phyloP scores from a whole-genome alignment of 2,329 filamentous ascomycete genomes.

The Iodosphaeria phyllophila region DNA sequence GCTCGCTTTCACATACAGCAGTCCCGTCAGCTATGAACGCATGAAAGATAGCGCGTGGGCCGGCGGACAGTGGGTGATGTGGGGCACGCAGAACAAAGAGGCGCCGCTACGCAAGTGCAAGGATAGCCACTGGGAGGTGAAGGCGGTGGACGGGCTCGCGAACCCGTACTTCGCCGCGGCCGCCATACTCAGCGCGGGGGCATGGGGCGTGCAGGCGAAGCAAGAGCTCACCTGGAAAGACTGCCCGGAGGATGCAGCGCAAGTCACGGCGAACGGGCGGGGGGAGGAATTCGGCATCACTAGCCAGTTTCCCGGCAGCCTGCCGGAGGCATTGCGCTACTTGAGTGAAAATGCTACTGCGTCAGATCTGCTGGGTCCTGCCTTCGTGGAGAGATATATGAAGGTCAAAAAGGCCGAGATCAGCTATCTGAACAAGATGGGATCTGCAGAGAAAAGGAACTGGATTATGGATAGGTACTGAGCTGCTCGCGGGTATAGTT shows the following conservation, averaged over 20 bases:
- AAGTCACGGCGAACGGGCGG: conserved; percentile 26
- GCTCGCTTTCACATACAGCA: conserved; percentile 50
- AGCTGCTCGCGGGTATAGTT: no score
- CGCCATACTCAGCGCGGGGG: conserved; percentile 40
- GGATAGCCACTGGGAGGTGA: conserved; percentile 57
- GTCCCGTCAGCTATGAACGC: conserved; percentile 48
- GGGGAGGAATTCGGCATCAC: conserved; percentile 31
- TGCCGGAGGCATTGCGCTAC: conserved; percentile 34
- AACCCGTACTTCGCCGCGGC: conserved; percentile 58
- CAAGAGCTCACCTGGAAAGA: conserved; percentile 30
- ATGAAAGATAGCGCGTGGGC: conserved; percentile 54
- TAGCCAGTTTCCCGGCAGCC: conserved; percentile 30
- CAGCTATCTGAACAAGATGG: conserved; percentile 29
- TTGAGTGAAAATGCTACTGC: conserved; percentile 29
- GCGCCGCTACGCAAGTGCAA: conserved; percentile 50
- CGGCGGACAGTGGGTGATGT: conserved; percentile 60
- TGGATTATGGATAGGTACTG: conserved; percentile 53
- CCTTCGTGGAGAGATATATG: conserved; percentile 36
- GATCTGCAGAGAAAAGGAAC: conserved; percentile 22
- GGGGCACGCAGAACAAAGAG: conserved; percentile 71
- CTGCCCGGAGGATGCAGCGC: conserved; percentile 33
- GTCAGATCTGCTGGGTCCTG: conserved; percentile 22
- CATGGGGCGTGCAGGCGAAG: conserved; percentile 28
- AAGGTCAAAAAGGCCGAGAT: conserved; percentile 40
- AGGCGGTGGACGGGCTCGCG: conserved; percentile 59